phyloP scores from a whole-genome alignment of 2,329 filamentous ascomycete species.

The Colletotrichum sp. region DNA sequence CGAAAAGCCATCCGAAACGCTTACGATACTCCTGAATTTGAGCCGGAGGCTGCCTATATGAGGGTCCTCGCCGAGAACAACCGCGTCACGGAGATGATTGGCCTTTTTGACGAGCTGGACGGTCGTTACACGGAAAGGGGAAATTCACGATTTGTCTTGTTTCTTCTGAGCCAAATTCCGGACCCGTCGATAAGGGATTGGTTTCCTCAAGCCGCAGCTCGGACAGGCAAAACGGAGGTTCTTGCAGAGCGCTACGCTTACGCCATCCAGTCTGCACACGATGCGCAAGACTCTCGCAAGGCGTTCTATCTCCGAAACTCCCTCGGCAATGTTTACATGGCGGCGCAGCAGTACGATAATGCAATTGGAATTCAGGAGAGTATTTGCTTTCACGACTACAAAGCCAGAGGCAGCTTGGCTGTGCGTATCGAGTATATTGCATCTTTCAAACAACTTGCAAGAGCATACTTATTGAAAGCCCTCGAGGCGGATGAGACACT shows the following conservation, averaged over 20 bases:
- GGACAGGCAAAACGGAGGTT: conserved; percentile 33
- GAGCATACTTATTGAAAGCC: conserved; percentile 32
- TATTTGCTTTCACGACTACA: conserved; percentile 41
- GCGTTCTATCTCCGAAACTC: conserved; percentile 42
- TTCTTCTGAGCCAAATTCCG: conserved; percentile 38
- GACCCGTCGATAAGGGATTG: conserved; percentile 39
- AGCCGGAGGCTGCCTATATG: conserved; percentile 41
- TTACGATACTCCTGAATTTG: conserved; percentile 36
- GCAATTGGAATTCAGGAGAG: conserved; percentile 40
- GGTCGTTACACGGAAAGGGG: conserved; percentile 28
- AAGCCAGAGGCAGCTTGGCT: conserved; percentile 42
- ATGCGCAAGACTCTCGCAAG: conserved; percentile 38
- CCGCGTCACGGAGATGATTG: conserved; percentile 38
- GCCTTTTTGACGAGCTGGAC: conserved; percentile 37
- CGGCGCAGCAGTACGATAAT: conserved; percentile 36
- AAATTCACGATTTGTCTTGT: conserved; percentile 33
- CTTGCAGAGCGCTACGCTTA: conserved; percentile 33
- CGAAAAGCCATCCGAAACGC: conserved; percentile 37
- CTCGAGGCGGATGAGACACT: conserved; percentile 10
- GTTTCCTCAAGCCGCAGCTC: conserved; percentile 45
- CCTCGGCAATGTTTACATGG: conserved; percentile 38
- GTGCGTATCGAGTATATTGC: conserved; percentile 43
- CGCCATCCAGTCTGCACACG: conserved; percentile 37
- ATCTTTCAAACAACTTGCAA: conserved; percentile 44
- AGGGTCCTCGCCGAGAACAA: conserved; percentile 41